Percentiles rank a stretch among this genome's conserved stretches.
Conservation (phyloP, 164 flowering plant species). For the Santalum album region DNA sequence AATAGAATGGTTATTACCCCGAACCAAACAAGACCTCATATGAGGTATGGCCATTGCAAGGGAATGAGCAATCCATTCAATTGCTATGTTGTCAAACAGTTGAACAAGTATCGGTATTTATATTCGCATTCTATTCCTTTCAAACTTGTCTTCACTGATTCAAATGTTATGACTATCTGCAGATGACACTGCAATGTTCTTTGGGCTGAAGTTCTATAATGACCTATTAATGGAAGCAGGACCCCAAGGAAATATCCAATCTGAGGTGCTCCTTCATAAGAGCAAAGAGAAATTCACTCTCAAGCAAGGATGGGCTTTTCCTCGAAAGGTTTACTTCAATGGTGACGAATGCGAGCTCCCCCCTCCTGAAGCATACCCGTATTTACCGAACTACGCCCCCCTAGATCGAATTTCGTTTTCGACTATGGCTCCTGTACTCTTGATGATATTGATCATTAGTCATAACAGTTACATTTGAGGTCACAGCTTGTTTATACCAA, state of each 20-base stretch:
- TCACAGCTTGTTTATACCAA: too few species aligned
- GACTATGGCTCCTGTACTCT: constrained; percentile 7
- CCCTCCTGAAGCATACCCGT: constrained; percentile 7
- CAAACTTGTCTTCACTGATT: too few species aligned
- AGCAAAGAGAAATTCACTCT: constrained; percentile 6
- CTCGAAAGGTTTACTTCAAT: constrained; percentile 7
- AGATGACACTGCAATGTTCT: constrained; percentile 10
- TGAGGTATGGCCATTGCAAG: too few species aligned
- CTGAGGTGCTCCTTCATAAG: constrained; percentile 7
- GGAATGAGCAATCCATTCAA: too few species aligned
- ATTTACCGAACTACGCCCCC: constrained; percentile 50
- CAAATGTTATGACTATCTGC: neutral
- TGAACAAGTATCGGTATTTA: too few species aligned
- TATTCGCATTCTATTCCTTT: too few species aligned
- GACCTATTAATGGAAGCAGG: constrained; percentile 10
- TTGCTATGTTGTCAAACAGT: too few species aligned
- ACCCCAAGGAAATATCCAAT: constrained; percentile 5
- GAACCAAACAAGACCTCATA: too few species aligned
- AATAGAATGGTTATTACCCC: too few species aligned
- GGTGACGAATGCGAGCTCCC: constrained; percentile 10
- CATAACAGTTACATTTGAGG: too few species aligned
- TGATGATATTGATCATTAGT: too few species aligned
- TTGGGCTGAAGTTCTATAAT: constrained; percentile 9
- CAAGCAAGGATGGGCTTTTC: constrained; percentile 11
- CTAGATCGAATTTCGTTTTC: constrained; percentile 9